Percentiles rank a stretch among this genome's conserved stretches.
Evolutionary conservation across 1,139 yeast genomes (phyloP).

Genomic region (Meyerozyma guilliermondii): DNA sequence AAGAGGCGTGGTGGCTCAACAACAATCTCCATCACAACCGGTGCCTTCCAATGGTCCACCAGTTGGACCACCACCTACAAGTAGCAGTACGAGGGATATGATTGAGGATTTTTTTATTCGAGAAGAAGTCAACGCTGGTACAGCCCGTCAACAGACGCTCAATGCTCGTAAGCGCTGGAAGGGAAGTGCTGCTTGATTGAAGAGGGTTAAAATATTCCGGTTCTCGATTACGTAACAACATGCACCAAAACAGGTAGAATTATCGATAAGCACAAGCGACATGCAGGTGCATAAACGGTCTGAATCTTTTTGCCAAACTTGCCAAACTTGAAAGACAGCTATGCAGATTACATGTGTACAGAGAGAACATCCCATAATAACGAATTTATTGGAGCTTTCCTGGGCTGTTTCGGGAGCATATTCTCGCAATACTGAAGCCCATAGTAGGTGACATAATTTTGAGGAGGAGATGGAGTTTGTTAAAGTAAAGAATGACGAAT

Average conservation of each 20-base stretch:
- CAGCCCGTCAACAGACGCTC: not conserved
- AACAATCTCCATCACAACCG: not conserved
- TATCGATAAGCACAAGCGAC: not conserved
- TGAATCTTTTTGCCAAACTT: not conserved
- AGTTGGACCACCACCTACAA: not conserved
- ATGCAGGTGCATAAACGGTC: not conserved
- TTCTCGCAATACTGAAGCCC: too few species aligned
- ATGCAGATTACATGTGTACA: too few species aligned
- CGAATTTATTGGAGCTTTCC: too few species aligned
- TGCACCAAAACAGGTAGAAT: not conserved
- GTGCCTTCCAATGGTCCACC: not conserved
- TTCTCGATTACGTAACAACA: not conserved
- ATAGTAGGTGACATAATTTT: too few species aligned
- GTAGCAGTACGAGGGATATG: not conserved
- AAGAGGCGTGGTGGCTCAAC: not conserved
- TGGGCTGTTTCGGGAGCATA: too few species aligned
- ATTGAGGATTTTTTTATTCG: constrained; percentile 1
- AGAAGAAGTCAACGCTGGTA: not conserved
- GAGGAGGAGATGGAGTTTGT: too few species aligned
- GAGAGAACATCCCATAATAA: too few species aligned
- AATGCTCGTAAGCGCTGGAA: constrained; percentile 1
- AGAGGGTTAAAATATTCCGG: not conserved
- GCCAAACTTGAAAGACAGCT: too few species aligned
- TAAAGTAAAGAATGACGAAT: too few species aligned
- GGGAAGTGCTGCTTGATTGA: not conserved